Percentiles rank a stretch among this genome's conserved stretches.
These are phyloP conservation scores for Ophiostoma montium DNA, from an alignment of 2,329 filamentous ascomycete genomes.

Conservation along the genomic window DNA sequence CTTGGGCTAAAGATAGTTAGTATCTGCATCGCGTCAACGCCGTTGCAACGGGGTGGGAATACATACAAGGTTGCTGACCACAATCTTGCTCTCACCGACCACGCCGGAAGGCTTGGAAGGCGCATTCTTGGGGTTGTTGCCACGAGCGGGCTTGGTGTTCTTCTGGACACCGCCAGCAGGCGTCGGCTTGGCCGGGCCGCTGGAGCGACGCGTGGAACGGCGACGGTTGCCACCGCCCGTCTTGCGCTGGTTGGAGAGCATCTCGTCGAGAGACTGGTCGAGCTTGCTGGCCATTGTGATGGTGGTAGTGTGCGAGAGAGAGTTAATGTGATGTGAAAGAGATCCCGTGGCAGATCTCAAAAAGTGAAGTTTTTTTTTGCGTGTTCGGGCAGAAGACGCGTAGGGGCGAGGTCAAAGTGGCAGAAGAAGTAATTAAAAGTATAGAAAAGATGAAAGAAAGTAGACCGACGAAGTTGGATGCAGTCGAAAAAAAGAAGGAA, in stretches of 20 bases:
- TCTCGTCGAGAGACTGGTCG: slow-evolving; percentile 93
- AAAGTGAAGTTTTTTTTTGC: background rate
- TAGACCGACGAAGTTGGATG: slow-evolving; percentile 22
- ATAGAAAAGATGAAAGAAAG: background rate
- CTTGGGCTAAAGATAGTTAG: slow-evolving; percentile 58
- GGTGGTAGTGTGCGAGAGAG: background rate
- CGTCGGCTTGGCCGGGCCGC: slow-evolving; percentile 44
- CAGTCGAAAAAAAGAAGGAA: slow-evolving; percentile 17
- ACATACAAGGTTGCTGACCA: slow-evolving; percentile 95
- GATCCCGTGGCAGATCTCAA: background rate
- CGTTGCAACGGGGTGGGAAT: slow-evolving; percentile 8
- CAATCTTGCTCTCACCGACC: slow-evolving; percentile 80
- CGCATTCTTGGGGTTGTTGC: slow-evolving; percentile 42
- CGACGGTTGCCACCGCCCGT: slow-evolving; percentile 37
- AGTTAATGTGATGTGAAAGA: background rate
- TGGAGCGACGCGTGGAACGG: slow-evolving; percentile 33
- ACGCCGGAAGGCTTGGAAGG: slow-evolving; percentile 49
- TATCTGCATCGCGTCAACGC: background rate
- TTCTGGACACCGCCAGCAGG: slow-evolving; percentile 82
- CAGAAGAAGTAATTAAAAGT: background rate
- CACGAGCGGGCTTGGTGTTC: slow-evolving; percentile 48
- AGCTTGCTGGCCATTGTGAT: slow-evolving; percentile 81
- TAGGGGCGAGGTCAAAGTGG: slow-evolving; percentile 1
- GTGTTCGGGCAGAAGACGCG: background rate
- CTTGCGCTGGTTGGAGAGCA: slow-evolving; percentile 63